These are phyloP conservation scores for Funneliformis caledonium DNA, from an alignment of 371 early-diverging fungal species.

Conservation along the genomic window DNA sequence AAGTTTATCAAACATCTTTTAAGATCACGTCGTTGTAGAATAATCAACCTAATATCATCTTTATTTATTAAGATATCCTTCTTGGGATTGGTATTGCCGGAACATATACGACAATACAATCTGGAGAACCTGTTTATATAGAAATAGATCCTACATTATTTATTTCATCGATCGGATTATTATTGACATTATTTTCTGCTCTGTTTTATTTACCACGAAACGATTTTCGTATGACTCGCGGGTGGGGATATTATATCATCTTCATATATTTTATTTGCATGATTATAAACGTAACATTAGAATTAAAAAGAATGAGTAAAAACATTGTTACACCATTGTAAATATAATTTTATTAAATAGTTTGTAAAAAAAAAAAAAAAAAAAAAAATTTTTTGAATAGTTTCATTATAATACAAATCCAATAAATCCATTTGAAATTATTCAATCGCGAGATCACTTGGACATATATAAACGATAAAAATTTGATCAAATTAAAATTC, in stretches of 20 bases:
- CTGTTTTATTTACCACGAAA: slow-evolving; percentile 60
- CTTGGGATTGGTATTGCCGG: slow-evolving; percentile 78
- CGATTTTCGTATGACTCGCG: slow-evolving; percentile 56
- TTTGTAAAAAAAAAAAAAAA: too few species aligned
- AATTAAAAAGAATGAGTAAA: slow-evolving; percentile 44
- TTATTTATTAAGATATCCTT: slow-evolving; percentile 59
- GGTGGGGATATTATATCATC: slow-evolving; percentile 60
- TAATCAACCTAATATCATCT: neutral
- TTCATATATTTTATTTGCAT: slow-evolving; percentile 58
- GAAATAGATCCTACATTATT: slow-evolving; percentile 59
- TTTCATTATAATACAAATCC: too few species aligned
- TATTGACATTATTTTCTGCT: slow-evolving; percentile 53
- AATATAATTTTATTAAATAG: too few species aligned
- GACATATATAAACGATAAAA: too few species aligned
- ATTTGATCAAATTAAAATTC: too few species aligned
- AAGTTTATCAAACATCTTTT: slow-evolving; percentile 42
- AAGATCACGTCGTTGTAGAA: neutral
- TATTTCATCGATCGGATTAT: slow-evolving; percentile 56
- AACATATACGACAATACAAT: slow-evolving; percentile 57
- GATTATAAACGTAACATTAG: slow-evolving; percentile 56
- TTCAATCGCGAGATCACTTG: too few species aligned
- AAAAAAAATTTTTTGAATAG: too few species aligned
- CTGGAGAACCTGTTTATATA: slow-evolving; percentile 53
- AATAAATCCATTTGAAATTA: too few species aligned
- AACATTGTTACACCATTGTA: neutral